A percentile compares a stretch with the other conserved stretches of the same genome.
These are phyloP conservation scores for Starmera dryadoides DNA, from an alignment of 805 yeast genomes.

Conservation along the genomic window DNA sequence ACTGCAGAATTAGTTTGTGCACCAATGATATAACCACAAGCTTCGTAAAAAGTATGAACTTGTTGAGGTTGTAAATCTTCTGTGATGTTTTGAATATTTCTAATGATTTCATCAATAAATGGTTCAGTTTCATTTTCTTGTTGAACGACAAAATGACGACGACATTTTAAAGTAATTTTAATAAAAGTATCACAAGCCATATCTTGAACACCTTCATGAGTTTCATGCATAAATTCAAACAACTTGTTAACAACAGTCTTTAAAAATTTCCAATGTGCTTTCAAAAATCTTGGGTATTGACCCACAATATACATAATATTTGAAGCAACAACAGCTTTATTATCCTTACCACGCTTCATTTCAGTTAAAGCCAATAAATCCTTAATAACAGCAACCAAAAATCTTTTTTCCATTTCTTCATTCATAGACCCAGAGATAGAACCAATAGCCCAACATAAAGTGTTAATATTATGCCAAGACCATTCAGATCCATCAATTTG, in stretches of 20 bases:
- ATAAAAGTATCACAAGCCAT: constrained; percentile 99
- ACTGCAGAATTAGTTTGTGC: constrained; percentile 70
- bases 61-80: constrained; percentile 95
- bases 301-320: constrained; percentile 99
- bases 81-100: constrained; percentile 76
- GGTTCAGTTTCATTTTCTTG: constrained; percentile 86
- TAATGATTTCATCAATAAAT: constrained; percentile 83
- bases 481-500: constrained; percentile 96
- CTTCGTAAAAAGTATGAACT: constrained; percentile 95
- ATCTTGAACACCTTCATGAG: constrained; percentile 99
- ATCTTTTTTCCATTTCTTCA: constrained; percentile 94
- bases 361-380: constrained; percentile 89
- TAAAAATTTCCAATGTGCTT: constrained; percentile 96
- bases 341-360: constrained; percentile 94
- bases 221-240: constrained; percentile 98
- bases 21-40: constrained; percentile 88
- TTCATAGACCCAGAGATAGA: constrained; percentile 98
- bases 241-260: constrained; percentile 93
- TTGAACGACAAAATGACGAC: constrained; percentile 84
- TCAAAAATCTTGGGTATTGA: constrained; percentile 94
- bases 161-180: constrained; percentile 91
- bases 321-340: constrained; percentile 99
- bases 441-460: constrained; percentile 99
- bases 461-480: constrained; percentile 98
- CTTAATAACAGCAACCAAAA: constrained; percentile 87